Conservation (phyloP, 768 basidiomycete genomes). For the Imleria badia region DNA sequence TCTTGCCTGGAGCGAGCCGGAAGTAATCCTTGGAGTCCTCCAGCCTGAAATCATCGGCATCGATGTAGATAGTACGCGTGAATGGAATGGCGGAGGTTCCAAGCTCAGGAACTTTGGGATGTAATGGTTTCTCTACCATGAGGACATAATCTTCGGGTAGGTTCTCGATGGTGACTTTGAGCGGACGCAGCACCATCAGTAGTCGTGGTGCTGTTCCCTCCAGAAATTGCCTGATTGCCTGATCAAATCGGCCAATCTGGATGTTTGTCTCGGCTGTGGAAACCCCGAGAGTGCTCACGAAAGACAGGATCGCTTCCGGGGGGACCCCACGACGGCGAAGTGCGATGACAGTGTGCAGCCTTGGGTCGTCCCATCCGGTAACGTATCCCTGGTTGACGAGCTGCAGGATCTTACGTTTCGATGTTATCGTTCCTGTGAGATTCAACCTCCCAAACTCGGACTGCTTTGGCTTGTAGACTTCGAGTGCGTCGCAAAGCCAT, state of each 20-base stretch:
- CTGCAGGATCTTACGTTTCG: constrained; percentile 90
- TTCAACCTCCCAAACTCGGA: constrained; percentile 95
- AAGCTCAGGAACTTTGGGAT: constrained; percentile 89
- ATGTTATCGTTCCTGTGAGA: constrained; percentile 92
- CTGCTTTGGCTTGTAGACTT: constrained; percentile 95
- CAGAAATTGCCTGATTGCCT: constrained; percentile 82
- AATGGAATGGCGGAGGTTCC: constrained; percentile 83
- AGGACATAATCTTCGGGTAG: constrained; percentile 81
- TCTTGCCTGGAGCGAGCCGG: constrained; percentile 96
- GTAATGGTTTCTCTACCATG: constrained; percentile 86
- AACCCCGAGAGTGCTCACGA: constrained; percentile 93
- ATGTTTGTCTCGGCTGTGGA: constrained; percentile 83
- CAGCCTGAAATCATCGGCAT: constrained; percentile 88
- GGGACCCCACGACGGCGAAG: constrained; percentile 93
- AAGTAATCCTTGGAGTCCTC: constrained; percentile 95
- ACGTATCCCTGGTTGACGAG: constrained; percentile 87
- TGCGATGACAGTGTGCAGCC: constrained; percentile 94
- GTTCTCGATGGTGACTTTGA: constrained; percentile 92
- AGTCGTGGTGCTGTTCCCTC: constrained; percentile 86
- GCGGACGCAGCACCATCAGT: constrained; percentile 85
- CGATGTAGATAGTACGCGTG: constrained; percentile 88
- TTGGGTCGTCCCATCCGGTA: constrained; percentile 94
- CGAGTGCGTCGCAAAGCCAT: constrained; percentile 98
- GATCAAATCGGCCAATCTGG: constrained; percentile 87
- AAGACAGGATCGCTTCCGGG: constrained; percentile 92